These are phyloP conservation scores for Pseudotulostoma volvatum DNA, from an alignment of 495 filamentous ascomycete genomes.

Conservation along the genomic window DNA sequence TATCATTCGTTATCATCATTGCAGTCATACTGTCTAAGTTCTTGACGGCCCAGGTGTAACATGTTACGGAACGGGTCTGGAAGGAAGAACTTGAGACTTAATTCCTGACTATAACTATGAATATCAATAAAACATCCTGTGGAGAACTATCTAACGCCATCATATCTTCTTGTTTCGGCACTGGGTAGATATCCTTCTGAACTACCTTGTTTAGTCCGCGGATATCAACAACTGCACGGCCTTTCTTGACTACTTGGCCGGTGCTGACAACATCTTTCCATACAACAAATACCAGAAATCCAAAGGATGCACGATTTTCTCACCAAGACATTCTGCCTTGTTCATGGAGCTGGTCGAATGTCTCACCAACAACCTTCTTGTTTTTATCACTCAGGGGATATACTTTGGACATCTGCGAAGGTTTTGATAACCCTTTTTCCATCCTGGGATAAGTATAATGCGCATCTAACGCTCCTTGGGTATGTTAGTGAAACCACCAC, in stretches of 20 bases:
- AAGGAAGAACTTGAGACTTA: too few relatives aligned
- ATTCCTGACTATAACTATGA: too few relatives aligned
- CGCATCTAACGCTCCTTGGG: neutral
- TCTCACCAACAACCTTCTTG: neutral
- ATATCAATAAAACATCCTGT: too few relatives aligned
- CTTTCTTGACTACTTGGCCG: neutral
- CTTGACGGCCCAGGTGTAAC: too few relatives aligned
- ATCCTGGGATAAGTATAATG: neutral
- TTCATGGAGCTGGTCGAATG: neutral
- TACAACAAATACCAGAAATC: neutral
- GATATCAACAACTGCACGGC: slow-evolving; percentile 6
- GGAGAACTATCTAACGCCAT: neutral
- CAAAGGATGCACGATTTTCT: neutral
- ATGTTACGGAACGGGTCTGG: too few relatives aligned
- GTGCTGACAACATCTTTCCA: neutral
- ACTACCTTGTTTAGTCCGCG: slow-evolving; percentile 4
- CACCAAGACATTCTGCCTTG: neutral
- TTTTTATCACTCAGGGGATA: neutral
- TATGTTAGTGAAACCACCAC: neutral
- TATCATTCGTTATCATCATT: too few relatives aligned
- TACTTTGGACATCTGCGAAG: neutral
- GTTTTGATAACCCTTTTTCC: neutral
- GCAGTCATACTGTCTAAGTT: too few relatives aligned
- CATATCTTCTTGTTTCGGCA: slow-evolving; percentile 1
- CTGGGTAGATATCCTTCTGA: slow-evolving; percentile 4